Conservation (phyloP, 352 stramenopile species). For the Globisporangium splendens region DNA sequence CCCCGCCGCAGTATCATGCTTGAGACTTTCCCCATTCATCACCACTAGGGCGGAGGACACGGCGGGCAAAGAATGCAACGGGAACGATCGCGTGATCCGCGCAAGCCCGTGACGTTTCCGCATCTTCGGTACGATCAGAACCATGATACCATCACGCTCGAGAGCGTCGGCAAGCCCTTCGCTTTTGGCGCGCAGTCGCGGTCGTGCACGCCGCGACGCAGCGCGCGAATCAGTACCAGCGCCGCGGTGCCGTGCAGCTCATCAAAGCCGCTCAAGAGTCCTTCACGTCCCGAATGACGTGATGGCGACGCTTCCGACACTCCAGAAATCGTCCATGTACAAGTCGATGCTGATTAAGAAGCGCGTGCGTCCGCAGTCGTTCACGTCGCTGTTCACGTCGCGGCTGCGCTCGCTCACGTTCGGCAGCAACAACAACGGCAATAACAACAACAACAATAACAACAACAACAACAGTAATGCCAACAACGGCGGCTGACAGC, state of each 20-base stretch:
- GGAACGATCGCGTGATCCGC: conserved; percentile 8
- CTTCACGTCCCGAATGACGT: conserved; percentile 62
- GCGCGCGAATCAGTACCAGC: conserved; percentile 58
- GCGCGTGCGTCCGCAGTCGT: conserved; percentile 4
- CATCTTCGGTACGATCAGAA: conserved; percentile 63
- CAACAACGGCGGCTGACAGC: too few relatives aligned
- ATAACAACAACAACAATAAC: neutral
- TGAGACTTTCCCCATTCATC: conserved; percentile 1
- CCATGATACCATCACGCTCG: conserved; percentile 46
- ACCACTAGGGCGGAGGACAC: neutral
- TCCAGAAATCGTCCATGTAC: conserved; percentile 39
- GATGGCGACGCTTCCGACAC: conserved; percentile 35
- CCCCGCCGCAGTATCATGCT: conserved; percentile 2
- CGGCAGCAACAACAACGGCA: neutral
- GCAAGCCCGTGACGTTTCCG: conserved; percentile 57
- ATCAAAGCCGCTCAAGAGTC: conserved; percentile 62
- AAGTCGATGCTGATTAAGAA: conserved; percentile 9
- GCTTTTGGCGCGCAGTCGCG: conserved; percentile 50
- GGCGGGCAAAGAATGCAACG: too few relatives aligned
- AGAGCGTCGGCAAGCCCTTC: conserved; percentile 51
- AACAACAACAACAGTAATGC: neutral
- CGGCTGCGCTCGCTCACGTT: conserved; percentile 10
- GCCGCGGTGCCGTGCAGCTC: conserved; percentile 63
- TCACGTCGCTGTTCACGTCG: conserved; percentile 12
- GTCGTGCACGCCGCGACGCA: conserved; percentile 62